These are phyloP conservation scores for Cryptosporidium felis DNA, from an alignment of 169 alveolate species.

Conservation along the genomic window DNA sequence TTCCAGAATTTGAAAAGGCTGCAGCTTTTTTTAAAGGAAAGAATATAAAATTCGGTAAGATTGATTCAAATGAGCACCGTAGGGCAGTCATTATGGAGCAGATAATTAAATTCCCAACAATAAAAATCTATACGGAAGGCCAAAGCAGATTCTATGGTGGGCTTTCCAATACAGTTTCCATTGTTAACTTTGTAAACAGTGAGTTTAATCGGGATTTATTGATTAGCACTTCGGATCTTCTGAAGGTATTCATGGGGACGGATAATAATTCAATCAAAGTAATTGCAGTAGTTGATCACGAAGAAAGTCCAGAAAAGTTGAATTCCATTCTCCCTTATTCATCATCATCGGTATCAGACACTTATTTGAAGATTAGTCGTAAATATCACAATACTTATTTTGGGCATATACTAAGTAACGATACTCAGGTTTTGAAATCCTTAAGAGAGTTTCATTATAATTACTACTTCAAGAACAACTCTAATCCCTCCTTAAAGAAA, in stretches of 20 bases:
- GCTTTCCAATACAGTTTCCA: constrained; percentile 36
- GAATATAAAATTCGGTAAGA: constrained; percentile 33
- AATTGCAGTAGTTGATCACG: constrained; percentile 36
- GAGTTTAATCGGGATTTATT: constrained; percentile 43
- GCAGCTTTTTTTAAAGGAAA: constrained; percentile 24
- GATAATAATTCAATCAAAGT: constrained; percentile 21
- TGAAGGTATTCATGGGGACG: not conserved
- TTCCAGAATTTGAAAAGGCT: constrained; percentile 65
- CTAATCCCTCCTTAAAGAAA: no score
- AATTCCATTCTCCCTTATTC: no score
- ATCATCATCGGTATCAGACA: not conserved
- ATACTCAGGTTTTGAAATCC: constrained; percentile 22
- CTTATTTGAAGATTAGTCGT: constrained; percentile 9
- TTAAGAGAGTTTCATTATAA: no score
- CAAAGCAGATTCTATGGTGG: constrained; percentile 36
- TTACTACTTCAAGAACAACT: no score
- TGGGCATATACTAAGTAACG: constrained; percentile 22
- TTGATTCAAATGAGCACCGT: constrained; percentile 62
- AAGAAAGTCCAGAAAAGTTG: not conserved
- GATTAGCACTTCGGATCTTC: not conserved
- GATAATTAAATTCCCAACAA: constrained; percentile 51
- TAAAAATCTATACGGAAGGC: constrained; percentile 48
- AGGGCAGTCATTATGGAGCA: constrained; percentile 40
- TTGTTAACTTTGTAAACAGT: constrained; percentile 22
- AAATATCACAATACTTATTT: constrained; percentile 44